Conservation (phyloP, 306 rosid species). For the Rosa rugosa region DNA sequence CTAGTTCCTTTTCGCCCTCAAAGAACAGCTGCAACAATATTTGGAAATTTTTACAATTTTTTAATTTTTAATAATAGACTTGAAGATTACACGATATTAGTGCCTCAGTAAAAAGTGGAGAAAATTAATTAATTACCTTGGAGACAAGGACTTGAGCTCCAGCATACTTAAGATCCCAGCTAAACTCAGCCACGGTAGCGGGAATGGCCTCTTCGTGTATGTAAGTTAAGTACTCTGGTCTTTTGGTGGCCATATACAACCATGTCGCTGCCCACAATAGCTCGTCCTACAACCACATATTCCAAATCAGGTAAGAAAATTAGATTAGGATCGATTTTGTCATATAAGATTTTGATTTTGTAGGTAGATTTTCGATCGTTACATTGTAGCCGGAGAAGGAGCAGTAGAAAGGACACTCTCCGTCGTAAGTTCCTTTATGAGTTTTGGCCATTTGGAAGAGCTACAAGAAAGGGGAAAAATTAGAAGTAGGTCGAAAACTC, state of each 20-base stretch:
- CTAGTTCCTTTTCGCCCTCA: conserved; percentile 47
- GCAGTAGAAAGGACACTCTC: conserved; percentile 98
- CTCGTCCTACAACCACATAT: conserved; percentile 56
- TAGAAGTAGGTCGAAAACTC: not conserved
- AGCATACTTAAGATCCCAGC: conserved; percentile 97
- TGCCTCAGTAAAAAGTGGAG: not conserved
- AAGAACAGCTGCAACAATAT: conserved; percentile 44
- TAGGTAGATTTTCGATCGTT: not conserved
- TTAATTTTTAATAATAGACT: not conserved
- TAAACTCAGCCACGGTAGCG: conserved; percentile 70
- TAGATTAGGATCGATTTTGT: not conserved
- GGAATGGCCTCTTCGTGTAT: conserved; percentile 62
- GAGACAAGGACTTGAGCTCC: conserved; percentile 79
- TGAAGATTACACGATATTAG: not conserved
- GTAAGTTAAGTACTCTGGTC: conserved; percentile 43
- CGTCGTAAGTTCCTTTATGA: conserved; percentile 79
- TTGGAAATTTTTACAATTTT: not conserved
- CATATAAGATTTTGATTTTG: not conserved
- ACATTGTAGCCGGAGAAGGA: conserved; percentile 84
- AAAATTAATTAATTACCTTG: conserved; percentile 35
- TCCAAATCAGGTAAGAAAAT: not conserved
- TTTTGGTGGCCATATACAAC: conserved; percentile 65
- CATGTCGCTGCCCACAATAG: conserved; percentile 93
- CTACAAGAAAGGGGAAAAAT: conserved; percentile 25
- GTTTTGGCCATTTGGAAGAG: conserved; percentile 62